A percentile compares a stretch with the other conserved stretches of the same genome.
Evolutionary conservation across 352 stramenopile species (phyloP).

Genomic region (Pythium myriotylum): DNA sequence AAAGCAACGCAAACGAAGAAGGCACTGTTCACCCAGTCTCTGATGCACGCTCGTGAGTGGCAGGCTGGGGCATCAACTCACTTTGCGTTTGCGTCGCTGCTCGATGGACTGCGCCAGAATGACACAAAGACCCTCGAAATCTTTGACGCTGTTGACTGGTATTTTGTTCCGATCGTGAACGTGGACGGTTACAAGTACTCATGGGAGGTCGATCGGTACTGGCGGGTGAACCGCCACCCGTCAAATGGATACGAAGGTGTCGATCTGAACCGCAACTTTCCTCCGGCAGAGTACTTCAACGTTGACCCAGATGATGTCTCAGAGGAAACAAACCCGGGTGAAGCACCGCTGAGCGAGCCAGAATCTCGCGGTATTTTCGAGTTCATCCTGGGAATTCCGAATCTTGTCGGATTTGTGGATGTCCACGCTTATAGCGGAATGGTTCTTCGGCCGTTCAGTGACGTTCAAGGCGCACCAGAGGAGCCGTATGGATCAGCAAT

Average conservation of each 20-base stretch:
- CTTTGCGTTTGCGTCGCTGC: conserved; percentile 27
- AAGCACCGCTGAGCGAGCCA: conserved; percentile 60
- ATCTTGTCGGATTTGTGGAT: conserved; percentile 56
- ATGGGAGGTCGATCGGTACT: conserved; percentile 62
- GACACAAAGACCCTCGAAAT: conserved; percentile 10
- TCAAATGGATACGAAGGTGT: conserved; percentile 49
- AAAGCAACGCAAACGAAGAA: conserved; percentile 31
- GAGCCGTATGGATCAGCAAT: conserved; percentile 62
- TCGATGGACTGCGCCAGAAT: conserved; percentile 21
- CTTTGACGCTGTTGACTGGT: conserved; percentile 63
- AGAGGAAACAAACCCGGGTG: conserved; percentile 60
- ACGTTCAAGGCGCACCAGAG: conserved; percentile 33
- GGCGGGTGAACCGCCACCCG: conserved; percentile 59
- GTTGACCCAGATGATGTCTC: conserved; percentile 38
- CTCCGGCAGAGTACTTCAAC: conserved; percentile 62
- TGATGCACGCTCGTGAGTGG: conserved; percentile 55
- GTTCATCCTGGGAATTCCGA: conserved; percentile 53
- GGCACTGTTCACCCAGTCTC: conserved; percentile 59
- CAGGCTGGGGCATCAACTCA: conserved; percentile 25
- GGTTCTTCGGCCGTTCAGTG: conserved; percentile 71
- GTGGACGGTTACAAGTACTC: conserved; percentile 81
- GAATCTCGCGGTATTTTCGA: conserved; percentile 47
- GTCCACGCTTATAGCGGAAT: conserved; percentile 63
- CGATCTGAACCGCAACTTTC: conserved; percentile 79
- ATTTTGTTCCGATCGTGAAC: conserved; percentile 82